Base-by-base conservation (phyloP, 2,329 filamentous ascomycete genomes). In the Coccinonectria pachysandricola region DNA sequence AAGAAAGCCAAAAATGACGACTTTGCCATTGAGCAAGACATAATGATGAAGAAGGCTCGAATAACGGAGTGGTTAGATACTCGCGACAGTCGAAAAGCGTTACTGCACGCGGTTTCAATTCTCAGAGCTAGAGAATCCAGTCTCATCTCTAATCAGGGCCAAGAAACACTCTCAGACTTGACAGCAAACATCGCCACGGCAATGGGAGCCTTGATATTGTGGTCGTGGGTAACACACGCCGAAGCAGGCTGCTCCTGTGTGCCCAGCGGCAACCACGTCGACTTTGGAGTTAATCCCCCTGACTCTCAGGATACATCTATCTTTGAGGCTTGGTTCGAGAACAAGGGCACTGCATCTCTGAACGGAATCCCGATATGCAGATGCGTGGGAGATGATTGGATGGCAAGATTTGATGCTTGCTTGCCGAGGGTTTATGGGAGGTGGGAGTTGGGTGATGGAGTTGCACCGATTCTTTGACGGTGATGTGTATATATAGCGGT, bases 161-260 rank as follows among this genome's bases (percentile, higher is more conserved):
- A 34, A 10, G 31, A 15, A 6, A 31, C 26, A 7, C 33, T 37
- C 4, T 15, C 49, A 6, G 53, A 60, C 12, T 56, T 56, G 0
- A 39, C 59, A 8, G 37, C 48, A 1, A 50, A 56, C 18, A 43
- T 56, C 1, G 43, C 55, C 2, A 29, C 54, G 0, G 46, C 49
- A 0, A 46, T 44, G 1, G 47, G 47, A 3, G 50, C 53, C 0
- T 30, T 54, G 3, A 43, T 59, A 2, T 35, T 57, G 1, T 59
- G 54, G 54, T 43, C 49, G 0, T 60, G 54, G 45, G 46, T 49
- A 8, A 43, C 39, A 10, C 49, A 50, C 17, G 38, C 44, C 3
- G 32, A 43, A 7, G 23, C 39, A 9, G 27, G 36, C 0, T 55
- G 46, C 16, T 34, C 31, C 2, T 59, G 54, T 18, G 37, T 47